A percentile compares a stretch with the other conserved stretches of the same genome.
Evolutionary conservation across 2,329 filamentous ascomycete genomes (phyloP).

Genomic region (Xylaria sp.): DNA sequence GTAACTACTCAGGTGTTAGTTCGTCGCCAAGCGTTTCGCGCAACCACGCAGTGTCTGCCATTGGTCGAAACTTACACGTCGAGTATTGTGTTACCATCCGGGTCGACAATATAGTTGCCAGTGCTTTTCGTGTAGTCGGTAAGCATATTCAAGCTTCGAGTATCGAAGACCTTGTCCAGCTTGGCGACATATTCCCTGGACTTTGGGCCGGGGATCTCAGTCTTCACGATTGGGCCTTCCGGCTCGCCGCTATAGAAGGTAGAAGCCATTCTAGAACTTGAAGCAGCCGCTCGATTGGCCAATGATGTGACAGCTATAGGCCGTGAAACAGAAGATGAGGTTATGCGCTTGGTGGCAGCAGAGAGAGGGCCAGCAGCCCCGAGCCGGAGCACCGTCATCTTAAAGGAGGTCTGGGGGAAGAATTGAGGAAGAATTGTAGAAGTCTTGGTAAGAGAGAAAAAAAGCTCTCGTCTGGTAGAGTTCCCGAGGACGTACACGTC

Average conservation of each 20-base stretch:
- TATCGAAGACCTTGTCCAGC: constrained; percentile 82
- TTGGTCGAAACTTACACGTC: constrained; percentile 62
- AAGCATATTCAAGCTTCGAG: constrained; percentile 83
- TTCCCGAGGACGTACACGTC: constrained; percentile 6
- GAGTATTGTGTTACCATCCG: constrained; percentile 74
- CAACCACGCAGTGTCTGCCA: neutral
- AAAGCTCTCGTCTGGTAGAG: neutral
- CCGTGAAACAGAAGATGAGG: constrained; percentile 22
- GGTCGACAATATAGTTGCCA: constrained; percentile 81
- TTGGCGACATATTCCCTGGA: constrained; percentile 71
- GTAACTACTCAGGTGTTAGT: constrained; percentile 57
- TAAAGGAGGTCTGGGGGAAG: constrained; percentile 1
- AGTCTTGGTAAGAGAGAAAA: neutral
- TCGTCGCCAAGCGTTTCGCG: neutral
- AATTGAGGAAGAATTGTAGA: neutral
- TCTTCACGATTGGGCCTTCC: constrained; percentile 58
- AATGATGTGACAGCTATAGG: constrained; percentile 23
- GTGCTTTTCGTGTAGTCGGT: constrained; percentile 74
- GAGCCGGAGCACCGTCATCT: constrained; percentile 40
- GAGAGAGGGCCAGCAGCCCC: constrained; percentile 37
- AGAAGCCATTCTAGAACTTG: constrained; percentile 37
- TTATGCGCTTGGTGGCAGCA: constrained; percentile 26
- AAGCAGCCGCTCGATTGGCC: constrained; percentile 28
- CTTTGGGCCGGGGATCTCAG: constrained; percentile 76
- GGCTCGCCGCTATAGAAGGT: constrained; percentile 53